Evolutionary conservation across 306 rosid genomes (phyloP).

Genomic region (Citrullus colocynthis): DNA sequence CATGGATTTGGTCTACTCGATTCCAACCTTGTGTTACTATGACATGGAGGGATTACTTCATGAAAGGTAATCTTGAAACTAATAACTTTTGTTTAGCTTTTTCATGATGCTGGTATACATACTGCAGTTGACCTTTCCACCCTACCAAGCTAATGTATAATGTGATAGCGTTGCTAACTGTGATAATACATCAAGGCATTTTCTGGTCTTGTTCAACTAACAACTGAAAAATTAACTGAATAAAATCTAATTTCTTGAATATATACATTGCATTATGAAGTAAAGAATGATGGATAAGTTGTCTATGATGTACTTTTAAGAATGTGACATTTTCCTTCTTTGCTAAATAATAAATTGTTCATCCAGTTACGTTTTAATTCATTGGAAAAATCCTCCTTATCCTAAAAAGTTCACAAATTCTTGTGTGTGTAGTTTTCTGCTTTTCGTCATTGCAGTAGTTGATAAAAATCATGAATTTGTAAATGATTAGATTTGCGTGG

Average conservation of each 20-base stretch:
- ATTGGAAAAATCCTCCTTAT: not conserved
- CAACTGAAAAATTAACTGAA: not conserved
- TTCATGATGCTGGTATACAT: not conserved
- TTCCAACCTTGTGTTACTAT: slow-evolving; percentile 50
- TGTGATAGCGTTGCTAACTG: not conserved
- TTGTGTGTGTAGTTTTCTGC: not conserved
- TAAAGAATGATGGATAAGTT: not conserved
- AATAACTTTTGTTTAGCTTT: slow-evolving; percentile 1
- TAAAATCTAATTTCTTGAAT: not conserved
- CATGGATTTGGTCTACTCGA: slow-evolving; percentile 76
- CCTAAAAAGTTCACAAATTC: not conserved
- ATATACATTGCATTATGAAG: not conserved
- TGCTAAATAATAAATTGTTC: not conserved
- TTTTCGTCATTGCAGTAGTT: not conserved
- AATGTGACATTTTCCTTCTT: not conserved
- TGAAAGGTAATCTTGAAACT: slow-evolving; percentile 47
- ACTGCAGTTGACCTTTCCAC: not conserved
- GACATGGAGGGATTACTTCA: slow-evolving; percentile 90
- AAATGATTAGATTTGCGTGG: not conserved
- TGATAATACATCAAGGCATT: not conserved
- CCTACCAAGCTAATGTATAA: not conserved
- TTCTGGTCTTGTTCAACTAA: not conserved
- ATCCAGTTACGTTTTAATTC: not conserved
- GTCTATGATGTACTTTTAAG: not conserved
- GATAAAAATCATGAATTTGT: not conserved